Conservation (phyloP, 306 rosid species). For the Cicer pinnatifidum region DNA sequence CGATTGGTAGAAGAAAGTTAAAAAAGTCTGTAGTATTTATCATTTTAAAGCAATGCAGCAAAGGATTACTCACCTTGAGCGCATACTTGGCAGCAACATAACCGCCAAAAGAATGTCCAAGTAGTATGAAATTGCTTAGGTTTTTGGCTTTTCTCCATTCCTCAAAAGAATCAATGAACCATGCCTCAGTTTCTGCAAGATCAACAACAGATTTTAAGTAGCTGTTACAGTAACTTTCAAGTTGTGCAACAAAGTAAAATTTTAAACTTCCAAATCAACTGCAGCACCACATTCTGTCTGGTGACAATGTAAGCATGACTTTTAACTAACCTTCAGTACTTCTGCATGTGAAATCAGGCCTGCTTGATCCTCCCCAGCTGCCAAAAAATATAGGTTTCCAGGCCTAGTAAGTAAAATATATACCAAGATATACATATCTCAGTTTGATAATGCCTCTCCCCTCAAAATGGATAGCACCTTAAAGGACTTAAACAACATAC, state of each 20-base stretch:
- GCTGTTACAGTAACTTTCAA: constrained; percentile 17
- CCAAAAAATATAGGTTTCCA: constrained; percentile 33
- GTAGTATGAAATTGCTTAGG: constrained; percentile 79
- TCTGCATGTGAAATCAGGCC: constrained; percentile 96
- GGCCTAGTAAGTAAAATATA: constrained; percentile 17
- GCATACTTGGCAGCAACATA: constrained; percentile 95
- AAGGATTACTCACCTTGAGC: constrained; percentile 65
- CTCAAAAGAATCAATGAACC: constrained; percentile 97
- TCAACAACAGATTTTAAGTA: constrained; percentile 38
- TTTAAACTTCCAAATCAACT: constrained; percentile 32
- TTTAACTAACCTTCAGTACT: constrained; percentile 83
- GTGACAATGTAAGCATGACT: constrained; percentile 9
- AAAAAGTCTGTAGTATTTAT: background rate
- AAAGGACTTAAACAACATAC: constrained; percentile 23
- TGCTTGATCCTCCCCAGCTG: constrained; percentile 99
- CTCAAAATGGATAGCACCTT: constrained; percentile 24
- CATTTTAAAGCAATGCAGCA: constrained; percentile 38
- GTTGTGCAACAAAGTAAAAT: constrained; percentile 22
- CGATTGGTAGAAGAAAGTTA: constrained; percentile 16
- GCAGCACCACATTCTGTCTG: constrained; percentile 16
- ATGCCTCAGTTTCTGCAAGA: constrained; percentile 90
- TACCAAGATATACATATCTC: constrained; percentile 17
- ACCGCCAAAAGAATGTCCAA: constrained; percentile 99
- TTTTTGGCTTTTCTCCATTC: constrained; percentile 97
- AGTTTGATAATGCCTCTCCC: constrained; percentile 3